phyloP scores from a whole-genome alignment of 2,329 filamentous ascomycete genomes.

The Botrytis tulipae region DNA sequence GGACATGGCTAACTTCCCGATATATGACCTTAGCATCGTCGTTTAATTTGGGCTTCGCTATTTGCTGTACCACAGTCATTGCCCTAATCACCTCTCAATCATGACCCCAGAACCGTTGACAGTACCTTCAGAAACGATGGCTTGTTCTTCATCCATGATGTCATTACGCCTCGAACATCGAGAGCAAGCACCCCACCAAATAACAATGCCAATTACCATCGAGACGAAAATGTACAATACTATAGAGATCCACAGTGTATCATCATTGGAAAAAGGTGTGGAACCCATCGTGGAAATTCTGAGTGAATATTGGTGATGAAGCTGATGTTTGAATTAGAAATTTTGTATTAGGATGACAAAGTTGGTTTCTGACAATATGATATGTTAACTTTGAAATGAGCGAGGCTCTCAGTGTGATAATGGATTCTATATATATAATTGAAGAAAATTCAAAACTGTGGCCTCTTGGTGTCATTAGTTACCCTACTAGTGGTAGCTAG shows the following conservation, averaged over 20 bases:
- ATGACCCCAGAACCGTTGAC: too few species aligned
- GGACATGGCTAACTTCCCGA: accelerated
- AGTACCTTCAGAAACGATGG: neutral
- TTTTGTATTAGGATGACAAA: neutral
- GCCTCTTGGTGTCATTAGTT: neutral
- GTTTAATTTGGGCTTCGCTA: neutral
- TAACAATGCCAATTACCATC: neutral
- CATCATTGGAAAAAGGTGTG: neutral
- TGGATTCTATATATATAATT: neutral
- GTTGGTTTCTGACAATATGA: too few species aligned
- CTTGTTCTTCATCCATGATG: neutral
- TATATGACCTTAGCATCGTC: neutral
- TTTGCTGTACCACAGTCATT: neutral
- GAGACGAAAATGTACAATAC: neutral
- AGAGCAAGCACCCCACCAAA: neutral
- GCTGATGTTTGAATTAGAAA: too few species aligned
- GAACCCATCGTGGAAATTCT: neutral
- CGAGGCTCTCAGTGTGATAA: neutral
- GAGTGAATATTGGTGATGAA: neutral
- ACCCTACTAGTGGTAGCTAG: neutral
- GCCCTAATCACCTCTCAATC: neutral
- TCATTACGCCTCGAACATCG: neutral
- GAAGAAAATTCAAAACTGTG: neutral
- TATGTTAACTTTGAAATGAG: neutral
- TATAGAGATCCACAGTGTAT: neutral